These are phyloP conservation scores for Cladorrhinum sp. DNA, from an alignment of 2,329 filamentous ascomycete species.

Conservation along the genomic window DNA sequence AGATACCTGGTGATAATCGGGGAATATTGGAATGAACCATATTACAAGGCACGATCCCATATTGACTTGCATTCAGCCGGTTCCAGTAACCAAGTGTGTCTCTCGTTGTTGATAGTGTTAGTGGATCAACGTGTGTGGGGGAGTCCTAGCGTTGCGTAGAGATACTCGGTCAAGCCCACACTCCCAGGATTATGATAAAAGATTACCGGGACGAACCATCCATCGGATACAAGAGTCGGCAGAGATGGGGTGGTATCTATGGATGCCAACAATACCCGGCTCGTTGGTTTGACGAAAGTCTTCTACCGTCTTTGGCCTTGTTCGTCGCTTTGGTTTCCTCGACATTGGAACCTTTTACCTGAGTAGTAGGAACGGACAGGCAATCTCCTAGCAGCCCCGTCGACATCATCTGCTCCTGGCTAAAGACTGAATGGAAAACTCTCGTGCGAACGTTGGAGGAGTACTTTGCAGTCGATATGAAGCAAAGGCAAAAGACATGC, in stretches of 20 bases:
- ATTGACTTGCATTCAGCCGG: slow-evolving; percentile 23
- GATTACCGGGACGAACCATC: not conserved
- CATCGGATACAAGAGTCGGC: slow-evolving; percentile 2
- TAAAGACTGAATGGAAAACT: too few species aligned
- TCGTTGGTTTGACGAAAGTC: too few species aligned
- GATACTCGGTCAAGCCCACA: not conserved
- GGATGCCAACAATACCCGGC: not conserved
- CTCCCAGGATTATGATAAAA: not conserved
- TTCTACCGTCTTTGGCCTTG: too few species aligned
- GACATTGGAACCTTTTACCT: too few species aligned
- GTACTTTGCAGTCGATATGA: too few species aligned
- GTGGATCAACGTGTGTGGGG: not conserved
- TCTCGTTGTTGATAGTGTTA: not conserved
- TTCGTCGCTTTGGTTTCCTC: too few species aligned
- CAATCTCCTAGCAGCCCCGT: too few species aligned
- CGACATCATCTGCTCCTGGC: too few species aligned
- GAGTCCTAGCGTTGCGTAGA: not conserved
- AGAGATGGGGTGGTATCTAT: not conserved
- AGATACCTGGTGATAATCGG: slow-evolving; percentile 22
- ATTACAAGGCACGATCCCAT: slow-evolving; percentile 17
- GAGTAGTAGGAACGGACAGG: too few species aligned
- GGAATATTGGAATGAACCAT: slow-evolving; percentile 16
- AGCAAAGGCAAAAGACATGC: too few species aligned
- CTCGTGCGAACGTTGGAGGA: not conserved
- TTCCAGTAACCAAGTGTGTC: not conserved